phyloP scores from a whole-genome alignment of 345 rosid genomes.

The Citrus trifoliata region DNA sequence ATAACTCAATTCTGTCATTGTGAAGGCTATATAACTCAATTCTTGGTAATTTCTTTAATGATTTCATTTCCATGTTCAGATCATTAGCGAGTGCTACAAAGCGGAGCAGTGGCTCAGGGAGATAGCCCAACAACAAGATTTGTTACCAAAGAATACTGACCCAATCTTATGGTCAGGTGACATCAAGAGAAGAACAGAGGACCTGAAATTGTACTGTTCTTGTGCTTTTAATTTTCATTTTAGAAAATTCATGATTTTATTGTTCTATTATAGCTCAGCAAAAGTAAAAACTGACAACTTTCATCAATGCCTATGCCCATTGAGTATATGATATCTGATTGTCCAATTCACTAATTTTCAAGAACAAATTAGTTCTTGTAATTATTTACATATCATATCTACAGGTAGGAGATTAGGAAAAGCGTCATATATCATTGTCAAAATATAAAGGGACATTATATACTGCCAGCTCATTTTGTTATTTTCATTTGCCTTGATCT shows the following conservation, averaged over 20 bases:
- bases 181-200: conserved; percentile 40
- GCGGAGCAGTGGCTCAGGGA: conserved; percentile 62
- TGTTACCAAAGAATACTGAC: conserved; percentile 40
- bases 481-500: background rate
- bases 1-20: background rate
- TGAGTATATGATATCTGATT: background rate
- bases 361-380: background rate
- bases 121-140: conserved; percentile 44
- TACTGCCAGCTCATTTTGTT: background rate
- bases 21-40: background rate
- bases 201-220: conserved; percentile 36
- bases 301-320: background rate
- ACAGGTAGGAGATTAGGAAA: background rate
- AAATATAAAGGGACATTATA: no score
- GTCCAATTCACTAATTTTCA: background rate
- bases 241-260: background rate
- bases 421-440: background rate
- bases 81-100: conserved; percentile 40
- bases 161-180: conserved; percentile 51
- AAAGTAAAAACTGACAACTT: background rate
- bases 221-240: background rate
- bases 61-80: conserved; percentile 28
- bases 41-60: background rate
- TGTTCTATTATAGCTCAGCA: background rate
- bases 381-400: background rate